A percentile compares a stretch with the other conserved stretches of the same genome.
These are phyloP conservation scores for Rhinocladiella similis DNA, from an alignment of 2,329 filamentous ascomycete genomes.

Conservation along the genomic window DNA sequence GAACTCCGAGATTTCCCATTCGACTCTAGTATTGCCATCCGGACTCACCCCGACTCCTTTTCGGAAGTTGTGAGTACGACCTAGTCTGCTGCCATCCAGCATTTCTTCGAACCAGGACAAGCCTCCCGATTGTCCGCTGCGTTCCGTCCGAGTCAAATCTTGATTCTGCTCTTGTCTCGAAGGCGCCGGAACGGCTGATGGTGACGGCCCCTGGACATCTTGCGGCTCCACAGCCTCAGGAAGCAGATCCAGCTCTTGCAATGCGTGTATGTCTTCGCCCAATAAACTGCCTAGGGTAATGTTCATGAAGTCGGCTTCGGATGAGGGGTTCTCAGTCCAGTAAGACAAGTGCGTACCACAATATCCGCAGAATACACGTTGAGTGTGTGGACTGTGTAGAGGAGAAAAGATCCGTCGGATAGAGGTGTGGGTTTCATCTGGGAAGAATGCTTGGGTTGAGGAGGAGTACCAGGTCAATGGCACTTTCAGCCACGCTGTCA, in stretches of 20 bases:
- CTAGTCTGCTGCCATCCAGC: slow-evolving; percentile 72
- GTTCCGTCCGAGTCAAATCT: slow-evolving; percentile 15
- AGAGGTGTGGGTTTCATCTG: slow-evolving; percentile 69
- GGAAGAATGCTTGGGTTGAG: slow-evolving; percentile 71
- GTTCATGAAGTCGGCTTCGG: slow-evolving; percentile 76
- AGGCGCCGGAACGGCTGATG: slow-evolving; percentile 1
- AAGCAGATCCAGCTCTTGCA: slow-evolving; percentile 75
- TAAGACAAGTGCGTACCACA: slow-evolving; percentile 83
- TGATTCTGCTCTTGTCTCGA: neutral
- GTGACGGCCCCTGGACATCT: slow-evolving; percentile 11
- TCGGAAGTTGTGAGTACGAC: slow-evolving; percentile 62
- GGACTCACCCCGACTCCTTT: slow-evolving; percentile 59
- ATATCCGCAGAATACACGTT: slow-evolving; percentile 85
- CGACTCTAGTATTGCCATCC: slow-evolving; percentile 67
- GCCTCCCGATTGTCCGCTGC: slow-evolving; percentile 44
- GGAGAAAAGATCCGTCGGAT: slow-evolving; percentile 70
- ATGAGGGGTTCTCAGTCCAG: slow-evolving; percentile 73
- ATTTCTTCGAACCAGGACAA: slow-evolving; percentile 85
- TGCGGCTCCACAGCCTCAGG: slow-evolving; percentile 49
- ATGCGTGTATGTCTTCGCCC: slow-evolving; percentile 66
- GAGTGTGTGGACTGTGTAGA: slow-evolving; percentile 56
- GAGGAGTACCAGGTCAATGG: slow-evolving; percentile 80
- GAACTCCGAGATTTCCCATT: slow-evolving; percentile 85
- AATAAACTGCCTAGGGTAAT: slow-evolving; percentile 77
- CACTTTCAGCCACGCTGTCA: slow-evolving; percentile 80